Evolutionary conservation across 768 basidiomycete species (phyloP), one percentile per base, ranked within the genome.

Genomic region (Nevesoporus exiguus): DNA sequence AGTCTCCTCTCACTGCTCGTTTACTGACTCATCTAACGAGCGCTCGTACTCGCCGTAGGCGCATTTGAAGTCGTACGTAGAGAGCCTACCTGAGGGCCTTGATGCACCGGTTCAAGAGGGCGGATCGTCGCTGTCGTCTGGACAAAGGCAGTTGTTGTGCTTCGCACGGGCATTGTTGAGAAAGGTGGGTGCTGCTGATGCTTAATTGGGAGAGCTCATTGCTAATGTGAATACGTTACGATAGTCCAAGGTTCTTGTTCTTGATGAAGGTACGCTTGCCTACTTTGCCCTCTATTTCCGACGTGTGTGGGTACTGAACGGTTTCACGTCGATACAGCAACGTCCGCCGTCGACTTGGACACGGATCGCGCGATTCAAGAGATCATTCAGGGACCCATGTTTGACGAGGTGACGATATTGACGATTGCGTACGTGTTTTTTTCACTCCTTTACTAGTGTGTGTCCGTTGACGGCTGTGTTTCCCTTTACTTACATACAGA

Each of bases 311-410:
- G 4, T 15, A 25, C 24, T 9, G 29, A 11, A 17, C 25, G 17
- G 22, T 36, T 22, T 40, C 13, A 14, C 36, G 6, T 29, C n/a
- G 19, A 29, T 36, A 41, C 55, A 88, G 90, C 92, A 3, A 95
- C 92, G 6, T 90, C 86, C 34, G 91, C 92, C 19, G 91, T 95
- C 47, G 93, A 95, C 69, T 74, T 94, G 31, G 91, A 95, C 65
- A 95, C 93, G 9, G 93, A 96, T 66, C 80, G 80, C 53, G 88
- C 88, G 27, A 90, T 95, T 58, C 93, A 97, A 74, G 84, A 85
- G 11, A 93, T 93, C 57, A 88, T 96, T 43, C 80, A 84, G 25
- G 90, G 93, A 7, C 80, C 85, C 5, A 80, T 86, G 29, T 96
- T 95, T 65, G 72, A 77, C 3, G 72, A 86, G 54, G 85, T 88